These are phyloP conservation scores for Trichosanthes truncata DNA, from an alignment of 306 rosid genomes.

Conservation along the genomic window DNA sequence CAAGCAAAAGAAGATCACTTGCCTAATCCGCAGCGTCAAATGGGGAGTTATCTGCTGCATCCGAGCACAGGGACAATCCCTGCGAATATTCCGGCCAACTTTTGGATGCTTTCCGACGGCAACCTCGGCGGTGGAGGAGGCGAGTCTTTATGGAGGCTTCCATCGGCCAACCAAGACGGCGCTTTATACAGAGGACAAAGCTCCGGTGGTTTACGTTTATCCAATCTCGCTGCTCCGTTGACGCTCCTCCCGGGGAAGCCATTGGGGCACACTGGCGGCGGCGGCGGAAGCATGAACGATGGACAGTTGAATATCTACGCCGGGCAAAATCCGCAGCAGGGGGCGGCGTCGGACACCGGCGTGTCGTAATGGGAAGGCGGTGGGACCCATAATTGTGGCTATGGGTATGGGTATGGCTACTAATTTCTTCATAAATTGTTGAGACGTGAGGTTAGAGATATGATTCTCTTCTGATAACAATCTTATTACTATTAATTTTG, in stretches of 20 bases:
- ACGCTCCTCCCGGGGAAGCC: slow-evolving; percentile 8
- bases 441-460: not conserved
- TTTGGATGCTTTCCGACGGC: slow-evolving; percentile 5
- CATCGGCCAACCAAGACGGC: not conserved
- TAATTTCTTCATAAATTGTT: not conserved
- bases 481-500: not conserved
- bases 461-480: not conserved
- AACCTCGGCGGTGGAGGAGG: not conserved
- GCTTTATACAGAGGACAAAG: not conserved
- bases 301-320: not conserved
- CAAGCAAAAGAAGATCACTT: not conserved
- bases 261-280: not conserved
- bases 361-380: not conserved
- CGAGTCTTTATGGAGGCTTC: not conserved
- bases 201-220: not conserved
- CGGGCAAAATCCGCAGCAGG: not conserved
- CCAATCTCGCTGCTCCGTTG: slow-evolving; percentile 3
- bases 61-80: not conserved
- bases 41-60: not conserved
- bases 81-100: slow-evolving; percentile 1
- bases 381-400: not conserved
- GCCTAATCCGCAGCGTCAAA: not conserved
- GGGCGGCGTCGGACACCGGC: not conserved
- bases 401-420: not conserved
- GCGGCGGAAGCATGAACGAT: not conserved